A percentile compares a stretch with the other conserved stretches of the same genome.
Evolutionary conservation across 2,329 filamentous ascomycete species (phyloP).

Genomic region (Pseudocercospora musae): DNA sequence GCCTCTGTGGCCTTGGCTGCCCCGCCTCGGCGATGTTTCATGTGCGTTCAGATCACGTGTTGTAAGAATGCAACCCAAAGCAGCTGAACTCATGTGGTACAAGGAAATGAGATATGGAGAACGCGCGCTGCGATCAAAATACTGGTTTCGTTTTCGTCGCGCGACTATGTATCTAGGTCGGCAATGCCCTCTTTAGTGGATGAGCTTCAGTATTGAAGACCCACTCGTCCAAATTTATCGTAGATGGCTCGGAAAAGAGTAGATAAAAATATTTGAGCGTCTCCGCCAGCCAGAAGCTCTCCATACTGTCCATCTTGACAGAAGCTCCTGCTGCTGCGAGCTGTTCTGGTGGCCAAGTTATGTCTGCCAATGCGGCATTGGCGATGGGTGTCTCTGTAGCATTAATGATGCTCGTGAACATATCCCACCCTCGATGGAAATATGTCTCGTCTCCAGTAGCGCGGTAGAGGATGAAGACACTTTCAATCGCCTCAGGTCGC

Average conservation of each 20-base stretch:
- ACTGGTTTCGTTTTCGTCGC: background rate
- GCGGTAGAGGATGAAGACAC: conserved; percentile 59
- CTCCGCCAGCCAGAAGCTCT: conserved; percentile 51
- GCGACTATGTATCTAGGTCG: background rate
- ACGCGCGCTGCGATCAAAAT: background rate
- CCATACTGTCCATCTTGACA: conserved; percentile 43
- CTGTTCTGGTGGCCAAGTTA: conserved; percentile 37
- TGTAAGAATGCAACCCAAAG: too few species aligned
- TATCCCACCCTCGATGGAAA: conserved; percentile 48
- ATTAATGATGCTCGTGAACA: conserved; percentile 47
- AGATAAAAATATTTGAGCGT: conserved; percentile 52
- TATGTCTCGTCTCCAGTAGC: conserved; percentile 54
- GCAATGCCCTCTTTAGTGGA: conserved; percentile 39
- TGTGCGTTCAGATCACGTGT: too few species aligned
- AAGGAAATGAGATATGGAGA: too few species aligned
- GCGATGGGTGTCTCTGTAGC: conserved; percentile 45
- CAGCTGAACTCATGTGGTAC: too few species aligned
- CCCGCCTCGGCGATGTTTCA: background rate
- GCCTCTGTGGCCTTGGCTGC: background rate
- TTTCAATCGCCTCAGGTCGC: conserved; percentile 58
- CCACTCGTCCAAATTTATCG: conserved; percentile 47
- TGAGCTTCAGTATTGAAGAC: conserved; percentile 53
- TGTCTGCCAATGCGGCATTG: conserved; percentile 45
- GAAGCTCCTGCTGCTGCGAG: conserved; percentile 32
- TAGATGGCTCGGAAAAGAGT: conserved; percentile 43